Evolutionary conservation across 768 basidiomycete genomes (phyloP).

Genomic region (Serendipita indica): DNA sequence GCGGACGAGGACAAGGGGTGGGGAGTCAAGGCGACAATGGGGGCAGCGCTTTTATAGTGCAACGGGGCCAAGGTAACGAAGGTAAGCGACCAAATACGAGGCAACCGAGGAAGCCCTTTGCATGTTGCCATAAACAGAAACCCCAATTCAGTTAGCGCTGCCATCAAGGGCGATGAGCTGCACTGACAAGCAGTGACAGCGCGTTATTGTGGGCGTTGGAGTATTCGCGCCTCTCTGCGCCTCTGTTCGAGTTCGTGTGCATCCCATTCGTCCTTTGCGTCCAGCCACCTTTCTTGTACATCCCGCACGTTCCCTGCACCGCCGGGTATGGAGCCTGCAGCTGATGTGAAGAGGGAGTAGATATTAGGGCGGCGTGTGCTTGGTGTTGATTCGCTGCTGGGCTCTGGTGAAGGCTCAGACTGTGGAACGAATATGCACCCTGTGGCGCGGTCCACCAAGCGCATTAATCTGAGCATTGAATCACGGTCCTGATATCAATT

Average conservation of each 20-base stretch:
- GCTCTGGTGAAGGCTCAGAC: constrained; percentile 19
- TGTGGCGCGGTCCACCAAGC: constrained; percentile 75
- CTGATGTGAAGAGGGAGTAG: constrained; percentile 49
- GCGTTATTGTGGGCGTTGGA: not conserved
- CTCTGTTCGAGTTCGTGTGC: constrained; percentile 55
- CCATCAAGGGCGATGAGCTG: not conserved
- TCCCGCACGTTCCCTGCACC: constrained; percentile 37
- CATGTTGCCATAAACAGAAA: not conserved
- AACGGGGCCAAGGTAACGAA: not conserved
- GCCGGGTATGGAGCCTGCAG: constrained; percentile 19
- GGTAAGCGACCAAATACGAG: not conserved
- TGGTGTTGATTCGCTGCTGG: constrained; percentile 18
- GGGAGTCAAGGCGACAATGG: not conserved
- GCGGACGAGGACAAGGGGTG: not conserved
- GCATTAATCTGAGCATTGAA: constrained; percentile 83
- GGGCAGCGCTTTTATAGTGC: not conserved
- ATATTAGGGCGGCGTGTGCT: constrained; percentile 35
- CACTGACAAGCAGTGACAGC: not conserved
- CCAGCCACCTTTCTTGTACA: constrained; percentile 91
- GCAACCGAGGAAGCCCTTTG: not conserved
- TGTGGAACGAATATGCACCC: constrained; percentile 78
- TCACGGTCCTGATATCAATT: constrained; percentile 56
- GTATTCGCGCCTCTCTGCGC: constrained; percentile 41
- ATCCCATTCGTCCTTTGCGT: constrained; percentile 68
- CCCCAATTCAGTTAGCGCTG: not conserved